Conservation (phyloP, 176 grass and related monocot species). For the Aegilops sharonensis region DNA sequence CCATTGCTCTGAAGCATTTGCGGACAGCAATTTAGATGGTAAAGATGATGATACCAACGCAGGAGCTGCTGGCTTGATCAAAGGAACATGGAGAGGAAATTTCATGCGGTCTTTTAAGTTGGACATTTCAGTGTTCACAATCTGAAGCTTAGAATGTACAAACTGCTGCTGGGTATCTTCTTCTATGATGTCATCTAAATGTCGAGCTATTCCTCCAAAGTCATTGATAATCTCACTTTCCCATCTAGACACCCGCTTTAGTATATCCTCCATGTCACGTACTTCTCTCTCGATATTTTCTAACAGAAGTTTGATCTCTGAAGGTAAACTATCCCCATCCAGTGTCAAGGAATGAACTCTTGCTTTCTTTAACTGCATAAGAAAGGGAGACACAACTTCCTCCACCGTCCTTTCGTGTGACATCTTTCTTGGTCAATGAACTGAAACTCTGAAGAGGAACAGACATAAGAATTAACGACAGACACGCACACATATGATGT, state of each 20-base stretch:
- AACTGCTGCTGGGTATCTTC: slow-evolving; percentile 29
- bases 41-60: neutral
- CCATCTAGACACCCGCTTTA: slow-evolving; percentile 29
- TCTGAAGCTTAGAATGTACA: slow-evolving; percentile 27
- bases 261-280: slow-evolving; percentile 22
- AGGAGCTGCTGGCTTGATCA: neutral
- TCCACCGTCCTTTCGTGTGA: slow-evolving; percentile 31
- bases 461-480: neutral
- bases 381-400: slow-evolving; percentile 42
- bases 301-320: slow-evolving; percentile 27
- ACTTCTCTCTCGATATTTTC: slow-evolving; percentile 40
- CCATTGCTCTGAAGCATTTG: slow-evolving; percentile 32
- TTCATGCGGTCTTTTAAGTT: slow-evolving; percentile 42
- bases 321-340: slow-evolving; percentile 9
- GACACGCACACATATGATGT: neutral
- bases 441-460: neutral
- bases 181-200: slow-evolving; percentile 50
- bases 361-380: slow-evolving; percentile 31
- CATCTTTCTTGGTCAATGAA: slow-evolving; percentile 10
- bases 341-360: neutral
- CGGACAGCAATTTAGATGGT: neutral
- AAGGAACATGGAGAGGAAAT: slow-evolving; percentile 39
- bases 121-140: slow-evolving; percentile 32
- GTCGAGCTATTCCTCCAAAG: slow-evolving; percentile 42
- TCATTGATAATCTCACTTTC: slow-evolving; percentile 38